Base-by-base conservation (phyloP, 192 early-diverging fungal species). In the Coemansia sp. region DNA sequence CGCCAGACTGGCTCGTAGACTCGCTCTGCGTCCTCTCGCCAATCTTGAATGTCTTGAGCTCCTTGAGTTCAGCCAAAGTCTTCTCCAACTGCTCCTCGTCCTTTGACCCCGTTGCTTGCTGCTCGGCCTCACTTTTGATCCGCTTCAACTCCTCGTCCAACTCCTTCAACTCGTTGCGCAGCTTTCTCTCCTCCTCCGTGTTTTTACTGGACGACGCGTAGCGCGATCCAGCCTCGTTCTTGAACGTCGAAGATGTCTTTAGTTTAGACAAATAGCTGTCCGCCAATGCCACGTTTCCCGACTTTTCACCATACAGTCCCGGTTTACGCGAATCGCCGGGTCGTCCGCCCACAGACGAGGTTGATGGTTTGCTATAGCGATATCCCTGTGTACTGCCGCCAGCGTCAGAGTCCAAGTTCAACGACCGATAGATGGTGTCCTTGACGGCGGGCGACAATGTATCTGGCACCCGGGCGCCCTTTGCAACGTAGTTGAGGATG, bases 261-360 rank as follows among this genome's bases (percentile, higher is more conserved):
- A 84, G 72, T 67, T 84, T 84, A 11, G 77, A 80, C 44, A 80
- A 59, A 42, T 84, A 84, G 66, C 83, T 80, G 36, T 84, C 83
- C 1, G 83, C 83, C 63, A 84, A 57, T 2, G 83, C 78, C 45
- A 81, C 83, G 45, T 81, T 84, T 1, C 68, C 66, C 3, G 83
- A 84, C 37, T 77, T 76, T 64, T 84, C 75, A 33, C 83, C 83
- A 41, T 80, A 84, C 51, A 84, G 61, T 2, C 83, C 83, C 1
- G 83, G 72, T 19, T 60, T 72, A 7, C 67, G 64, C 42, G 68
- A 14, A 29, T 72, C 70, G 13, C 31, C 53, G 3, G 29, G 16
- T 16, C 53, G 48, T 27, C 48, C 48, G 24, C 48, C 31, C 13
- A 33, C 16, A 56, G 53, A 40, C 10, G 67, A 29, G 31, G 54